A percentile compares a stretch with the other conserved stretches of the same genome.
phyloP scores from a whole-genome alignment of 2,329 filamentous ascomycete genomes.

The Rhexocercosporidium sp. region DNA sequence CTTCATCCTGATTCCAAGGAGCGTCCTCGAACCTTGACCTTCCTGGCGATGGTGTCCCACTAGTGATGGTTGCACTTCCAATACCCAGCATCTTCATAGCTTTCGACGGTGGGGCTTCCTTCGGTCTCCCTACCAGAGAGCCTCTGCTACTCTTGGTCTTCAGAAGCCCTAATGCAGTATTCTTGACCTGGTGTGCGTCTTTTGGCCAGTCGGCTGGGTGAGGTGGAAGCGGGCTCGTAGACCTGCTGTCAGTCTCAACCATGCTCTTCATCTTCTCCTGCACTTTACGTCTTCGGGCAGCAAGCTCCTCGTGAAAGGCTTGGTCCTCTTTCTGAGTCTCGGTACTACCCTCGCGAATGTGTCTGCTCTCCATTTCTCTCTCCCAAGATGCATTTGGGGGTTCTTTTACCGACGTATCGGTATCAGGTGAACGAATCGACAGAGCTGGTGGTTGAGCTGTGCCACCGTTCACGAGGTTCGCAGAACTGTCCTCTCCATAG shows the following conservation, averaged over 20 bases:
- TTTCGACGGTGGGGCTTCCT: conserved; percentile 53
- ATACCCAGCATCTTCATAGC: conserved; percentile 67
- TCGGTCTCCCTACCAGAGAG: conserved; percentile 59
- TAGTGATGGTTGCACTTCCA: conserved; percentile 49
- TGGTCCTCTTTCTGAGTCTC: conserved; percentile 63
- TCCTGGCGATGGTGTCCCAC: conserved; percentile 46
- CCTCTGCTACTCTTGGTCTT: conserved; percentile 71
- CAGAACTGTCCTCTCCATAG: conserved; percentile 23
- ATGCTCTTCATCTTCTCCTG: conserved; percentile 75
- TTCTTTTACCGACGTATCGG: conserved; percentile 20
- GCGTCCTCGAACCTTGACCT: conserved; percentile 42
- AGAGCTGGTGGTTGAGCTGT: conserved; percentile 25
- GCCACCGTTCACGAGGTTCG: conserved; percentile 21
- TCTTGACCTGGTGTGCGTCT: conserved; percentile 43
- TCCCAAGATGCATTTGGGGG: conserved; percentile 36
- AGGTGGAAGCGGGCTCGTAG: conserved; percentile 41
- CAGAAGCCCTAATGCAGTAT: conserved; percentile 67
- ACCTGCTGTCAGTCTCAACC: conserved; percentile 63
- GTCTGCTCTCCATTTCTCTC: conserved; percentile 40
- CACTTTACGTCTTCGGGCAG: conserved; percentile 71
- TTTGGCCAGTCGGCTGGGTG: conserved; percentile 40
- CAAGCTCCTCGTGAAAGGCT: conserved; percentile 76
- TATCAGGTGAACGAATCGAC: conserved; percentile 24
- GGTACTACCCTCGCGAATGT: conserved; percentile 54
- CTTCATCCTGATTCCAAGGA: conserved; percentile 36